phyloP scores from a whole-genome alignment of 2,329 filamentous ascomycete genomes.

The Colletotrichum tanaceti region DNA sequence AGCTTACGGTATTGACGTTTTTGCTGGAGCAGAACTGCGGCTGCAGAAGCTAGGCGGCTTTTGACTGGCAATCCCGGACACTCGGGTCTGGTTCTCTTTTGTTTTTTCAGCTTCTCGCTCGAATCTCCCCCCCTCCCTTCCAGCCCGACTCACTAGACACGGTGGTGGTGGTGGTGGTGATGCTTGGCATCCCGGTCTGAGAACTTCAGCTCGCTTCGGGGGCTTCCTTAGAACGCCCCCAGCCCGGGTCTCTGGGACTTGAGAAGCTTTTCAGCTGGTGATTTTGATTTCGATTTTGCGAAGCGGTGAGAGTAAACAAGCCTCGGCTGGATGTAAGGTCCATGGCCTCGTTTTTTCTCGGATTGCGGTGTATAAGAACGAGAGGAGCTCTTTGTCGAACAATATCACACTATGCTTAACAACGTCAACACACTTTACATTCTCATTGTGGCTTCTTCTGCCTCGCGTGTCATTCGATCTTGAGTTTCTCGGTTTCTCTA shows the following conservation, averaged over 20 bases:
- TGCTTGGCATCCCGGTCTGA: neutral
- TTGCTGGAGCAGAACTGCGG: neutral
- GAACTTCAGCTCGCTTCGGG: neutral
- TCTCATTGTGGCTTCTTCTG: neutral
- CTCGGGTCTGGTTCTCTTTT: neutral
- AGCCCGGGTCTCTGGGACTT: neutral
- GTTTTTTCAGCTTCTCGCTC: neutral
- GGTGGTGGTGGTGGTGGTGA: neutral
- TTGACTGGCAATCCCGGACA: neutral
- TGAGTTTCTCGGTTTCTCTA: rapidly evolving
- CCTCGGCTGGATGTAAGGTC: neutral
- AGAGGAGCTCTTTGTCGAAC: neutral
- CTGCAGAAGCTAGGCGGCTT: neutral
- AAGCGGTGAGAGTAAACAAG: neutral
- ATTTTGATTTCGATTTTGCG: neutral
- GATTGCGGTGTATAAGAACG: neutral
- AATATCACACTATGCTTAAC: neutral
- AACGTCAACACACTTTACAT: neutral
- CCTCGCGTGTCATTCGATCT: no score
- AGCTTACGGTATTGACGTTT: neutral
- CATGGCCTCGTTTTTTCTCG: no score
- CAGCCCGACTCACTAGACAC: neutral
- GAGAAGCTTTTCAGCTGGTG: neutral
- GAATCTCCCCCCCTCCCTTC: no score
- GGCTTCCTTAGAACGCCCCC: neutral